Conservation (phyloP, 2,329 filamentous ascomycete species). For the Aspergillus pseudoglaucus region DNA sequence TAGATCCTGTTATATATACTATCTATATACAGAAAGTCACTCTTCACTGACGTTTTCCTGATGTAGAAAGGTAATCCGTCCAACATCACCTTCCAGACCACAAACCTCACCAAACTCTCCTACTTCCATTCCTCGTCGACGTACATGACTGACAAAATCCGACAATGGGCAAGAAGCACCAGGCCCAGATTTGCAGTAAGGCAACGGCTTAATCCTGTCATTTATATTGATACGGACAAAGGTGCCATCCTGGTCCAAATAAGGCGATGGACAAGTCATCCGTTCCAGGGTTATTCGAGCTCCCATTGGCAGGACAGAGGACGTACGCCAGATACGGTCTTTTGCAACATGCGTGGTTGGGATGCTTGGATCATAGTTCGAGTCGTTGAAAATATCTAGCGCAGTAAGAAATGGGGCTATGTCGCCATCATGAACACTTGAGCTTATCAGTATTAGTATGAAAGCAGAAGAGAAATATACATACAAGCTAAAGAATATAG, state of each 20-base stretch:
- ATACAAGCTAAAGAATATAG: constrained; percentile 53
- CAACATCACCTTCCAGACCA: constrained; percentile 37
- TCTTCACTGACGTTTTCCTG: constrained; percentile 26
- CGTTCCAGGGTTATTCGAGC: constrained; percentile 51
- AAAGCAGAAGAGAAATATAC: constrained; percentile 10
- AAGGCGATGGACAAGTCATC: constrained; percentile 35
- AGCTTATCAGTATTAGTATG: neutral
- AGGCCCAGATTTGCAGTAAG: constrained; percentile 43
- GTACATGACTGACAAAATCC: constrained; percentile 39
- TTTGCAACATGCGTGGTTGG: constrained; percentile 41
- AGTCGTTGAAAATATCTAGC: constrained; percentile 42
- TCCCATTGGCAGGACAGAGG: constrained; percentile 53
- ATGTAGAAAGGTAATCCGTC: constrained; percentile 45
- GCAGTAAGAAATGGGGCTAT: constrained; percentile 51
- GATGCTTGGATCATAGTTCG: constrained; percentile 35
- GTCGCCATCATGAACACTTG: constrained; percentile 52
- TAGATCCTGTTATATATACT: no score
- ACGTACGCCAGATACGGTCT: constrained; percentile 49
- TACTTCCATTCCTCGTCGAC: constrained; percentile 34
- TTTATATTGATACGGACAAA: constrained; percentile 53
- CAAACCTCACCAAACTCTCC: constrained; percentile 46
- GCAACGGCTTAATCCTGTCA: constrained; percentile 48
- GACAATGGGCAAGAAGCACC: constrained; percentile 43
- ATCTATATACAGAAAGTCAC: neutral
- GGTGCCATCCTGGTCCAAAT: constrained; percentile 13